Evolutionary conservation across 164 flowering plant species (phyloP).

Genomic region (Warburgia ugandensis): DNA sequence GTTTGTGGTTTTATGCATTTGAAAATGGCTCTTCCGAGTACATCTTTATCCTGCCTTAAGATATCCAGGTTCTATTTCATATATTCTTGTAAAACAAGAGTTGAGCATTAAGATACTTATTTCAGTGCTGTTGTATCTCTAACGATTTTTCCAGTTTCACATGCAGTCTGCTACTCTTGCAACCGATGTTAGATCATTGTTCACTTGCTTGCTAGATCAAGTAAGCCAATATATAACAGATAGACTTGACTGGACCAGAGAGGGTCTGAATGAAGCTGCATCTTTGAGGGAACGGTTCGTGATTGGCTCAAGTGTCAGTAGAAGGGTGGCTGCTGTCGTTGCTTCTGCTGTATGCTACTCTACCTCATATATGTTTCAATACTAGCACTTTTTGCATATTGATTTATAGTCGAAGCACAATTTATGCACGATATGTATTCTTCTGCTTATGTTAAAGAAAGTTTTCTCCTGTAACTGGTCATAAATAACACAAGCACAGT

Average conservation of each 20-base stretch:
- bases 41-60: no score
- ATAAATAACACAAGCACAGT: no score
- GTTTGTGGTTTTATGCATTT: no score
- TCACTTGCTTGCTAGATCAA: conserved; percentile 89
- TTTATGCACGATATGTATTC: no score
- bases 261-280: conserved; percentile 90
- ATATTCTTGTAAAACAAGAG: no score
- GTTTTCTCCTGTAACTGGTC: no score
- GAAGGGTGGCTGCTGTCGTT: conserved; percentile 98
- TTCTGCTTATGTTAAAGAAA: no score
- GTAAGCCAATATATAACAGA: conserved; percentile 89
- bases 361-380: background rate
- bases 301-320: conserved; percentile 72
- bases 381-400: background rate
- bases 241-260: conserved; percentile 92
- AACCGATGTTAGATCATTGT: conserved; percentile 68
- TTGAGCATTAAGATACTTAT: no score
- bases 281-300: conserved; percentile 88
- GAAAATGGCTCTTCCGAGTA: no score
- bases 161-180: conserved; percentile 84
- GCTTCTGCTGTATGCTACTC: conserved; percentile 81
- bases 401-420: no score
- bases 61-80: no score
- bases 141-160: conserved; percentile 17
- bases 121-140: no score